Evolutionary conservation across 495 filamentous ascomycete genomes (phyloP).

Genomic region (Massariosphaeria phaeospora): DNA sequence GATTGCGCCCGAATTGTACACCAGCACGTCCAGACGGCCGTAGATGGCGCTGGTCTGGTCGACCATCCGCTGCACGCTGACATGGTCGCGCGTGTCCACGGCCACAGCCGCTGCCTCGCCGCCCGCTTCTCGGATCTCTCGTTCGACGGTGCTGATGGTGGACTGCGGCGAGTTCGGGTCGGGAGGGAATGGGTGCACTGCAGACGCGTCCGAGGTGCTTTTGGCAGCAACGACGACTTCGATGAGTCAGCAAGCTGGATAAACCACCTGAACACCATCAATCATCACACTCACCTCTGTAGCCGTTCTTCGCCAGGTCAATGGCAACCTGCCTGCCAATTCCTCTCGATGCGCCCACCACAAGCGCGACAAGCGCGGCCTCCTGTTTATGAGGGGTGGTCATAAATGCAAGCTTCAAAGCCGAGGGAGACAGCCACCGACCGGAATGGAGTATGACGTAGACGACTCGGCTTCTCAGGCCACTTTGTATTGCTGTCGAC

Average conservation of each 20-base stretch:
- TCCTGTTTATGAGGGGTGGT: conserved; percentile 40
- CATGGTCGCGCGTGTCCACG: conserved; percentile 63
- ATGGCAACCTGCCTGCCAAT: conserved; percentile 78
- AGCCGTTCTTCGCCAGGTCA: conserved; percentile 65
- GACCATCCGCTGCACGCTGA: conserved; percentile 60
- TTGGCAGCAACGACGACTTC: conserved; percentile 79
- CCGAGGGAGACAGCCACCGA: background rate
- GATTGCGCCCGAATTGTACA: conserved; percentile 85
- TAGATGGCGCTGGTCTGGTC: conserved; percentile 56
- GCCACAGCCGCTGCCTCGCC: conserved; percentile 61
- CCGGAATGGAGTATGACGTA: background rate
- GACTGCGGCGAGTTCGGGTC: conserved; percentile 74
- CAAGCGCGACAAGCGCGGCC: no score
- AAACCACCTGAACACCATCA: no score
- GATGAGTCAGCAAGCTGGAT: background rate
- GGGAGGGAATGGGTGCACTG: conserved; percentile 61
- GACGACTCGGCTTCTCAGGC: background rate
- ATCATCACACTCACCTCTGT: conserved; percentile 58
- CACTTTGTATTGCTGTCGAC: no score
- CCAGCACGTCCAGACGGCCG: conserved; percentile 61
- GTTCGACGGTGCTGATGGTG: conserved; percentile 78
- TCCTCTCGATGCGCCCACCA: conserved; percentile 70
- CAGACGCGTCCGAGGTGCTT: conserved; percentile 60
- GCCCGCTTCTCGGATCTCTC: conserved; percentile 66
- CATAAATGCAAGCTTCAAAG: no score